These are phyloP conservation scores for Trametes coccinea DNA, from an alignment of 768 basidiomycete species.

Conservation along the genomic window DNA sequence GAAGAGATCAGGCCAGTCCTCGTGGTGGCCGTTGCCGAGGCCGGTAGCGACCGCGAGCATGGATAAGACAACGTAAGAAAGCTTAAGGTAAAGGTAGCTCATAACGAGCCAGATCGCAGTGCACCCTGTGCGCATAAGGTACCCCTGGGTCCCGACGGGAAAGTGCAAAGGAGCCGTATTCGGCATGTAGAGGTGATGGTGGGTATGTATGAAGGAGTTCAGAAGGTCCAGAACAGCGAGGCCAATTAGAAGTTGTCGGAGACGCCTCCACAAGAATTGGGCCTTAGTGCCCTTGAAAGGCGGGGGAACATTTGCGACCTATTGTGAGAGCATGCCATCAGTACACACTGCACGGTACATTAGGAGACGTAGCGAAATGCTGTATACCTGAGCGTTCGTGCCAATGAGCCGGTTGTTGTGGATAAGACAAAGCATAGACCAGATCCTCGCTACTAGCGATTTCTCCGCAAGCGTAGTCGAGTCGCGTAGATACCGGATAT, in stretches of 20 bases:
- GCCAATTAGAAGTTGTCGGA: slow-evolving; percentile 6
- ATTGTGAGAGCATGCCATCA: too few species aligned
- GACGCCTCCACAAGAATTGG: slow-evolving; percentile 7
- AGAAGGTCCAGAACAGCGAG: slow-evolving; percentile 13
- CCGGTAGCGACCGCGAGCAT: slow-evolving; percentile 15
- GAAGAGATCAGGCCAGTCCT: slow-evolving; percentile 43
- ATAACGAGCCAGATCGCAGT: neutral
- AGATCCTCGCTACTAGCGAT: slow-evolving; percentile 7
- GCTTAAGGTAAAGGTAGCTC: neutral
- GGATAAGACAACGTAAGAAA: neutral
- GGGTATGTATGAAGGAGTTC: slow-evolving; percentile 8
- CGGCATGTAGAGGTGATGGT: neutral
- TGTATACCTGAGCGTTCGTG: slow-evolving; percentile 23
- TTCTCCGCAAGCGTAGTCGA: neutral
- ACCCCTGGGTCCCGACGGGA: neutral
- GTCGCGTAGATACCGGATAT: slow-evolving; percentile 5
- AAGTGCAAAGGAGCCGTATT: neutral
- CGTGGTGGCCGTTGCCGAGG: slow-evolving; percentile 33
- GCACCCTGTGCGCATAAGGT: neutral
- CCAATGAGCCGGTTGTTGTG: slow-evolving; percentile 22
- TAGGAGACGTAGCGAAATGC: neutral
- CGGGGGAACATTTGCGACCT: slow-evolving; percentile 19
- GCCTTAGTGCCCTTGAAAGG: slow-evolving; percentile 2
- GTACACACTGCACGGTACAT: neutral
- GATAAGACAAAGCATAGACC: slow-evolving; percentile 10